Evolutionary conservation across 1,139 yeast genomes (phyloP).

Genomic region (Lodderomyces orthopsilosis): DNA sequence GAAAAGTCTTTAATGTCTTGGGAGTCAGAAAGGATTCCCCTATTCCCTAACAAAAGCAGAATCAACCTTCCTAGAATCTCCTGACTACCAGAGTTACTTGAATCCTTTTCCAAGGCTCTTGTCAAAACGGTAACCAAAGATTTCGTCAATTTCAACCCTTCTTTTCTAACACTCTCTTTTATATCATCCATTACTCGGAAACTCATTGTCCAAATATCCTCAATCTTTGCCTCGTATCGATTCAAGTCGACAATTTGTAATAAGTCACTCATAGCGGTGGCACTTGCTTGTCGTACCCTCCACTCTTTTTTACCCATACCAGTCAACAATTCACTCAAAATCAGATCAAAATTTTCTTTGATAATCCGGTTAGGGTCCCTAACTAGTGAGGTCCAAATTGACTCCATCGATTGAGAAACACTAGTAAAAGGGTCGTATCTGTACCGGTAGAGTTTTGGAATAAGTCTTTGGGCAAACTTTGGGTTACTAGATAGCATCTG

Average conservation of each 20-base stretch:
- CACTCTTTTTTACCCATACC: slow-evolving; percentile 86
- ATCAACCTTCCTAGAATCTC: slow-evolving; percentile 50
- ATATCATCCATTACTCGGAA: slow-evolving; percentile 92
- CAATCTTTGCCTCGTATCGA: slow-evolving; percentile 51
- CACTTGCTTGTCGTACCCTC: slow-evolving; percentile 90
- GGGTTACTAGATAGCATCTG: slow-evolving; percentile 56
- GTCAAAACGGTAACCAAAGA: slow-evolving; percentile 64
- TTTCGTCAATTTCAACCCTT: slow-evolving; percentile 69
- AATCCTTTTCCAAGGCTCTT: slow-evolving; percentile 46
- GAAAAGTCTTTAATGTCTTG: slow-evolving; percentile 82
- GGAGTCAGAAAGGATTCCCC: slow-evolving; percentile 81
- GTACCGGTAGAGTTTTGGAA: slow-evolving; percentile 83
- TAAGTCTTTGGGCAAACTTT: slow-evolving; percentile 54
- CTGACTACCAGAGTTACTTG: slow-evolving; percentile 6
- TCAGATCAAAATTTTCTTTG: slow-evolving; percentile 50
- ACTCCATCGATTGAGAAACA: slow-evolving; percentile 81
- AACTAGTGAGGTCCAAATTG: slow-evolving; percentile 79
- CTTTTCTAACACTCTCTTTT: slow-evolving; percentile 86
- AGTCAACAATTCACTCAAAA: slow-evolving; percentile 60
- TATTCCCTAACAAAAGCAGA: slow-evolving; percentile 77
- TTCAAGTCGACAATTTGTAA: slow-evolving; percentile 59
- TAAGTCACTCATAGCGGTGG: slow-evolving; percentile 69
- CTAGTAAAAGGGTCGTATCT: slow-evolving; percentile 77
- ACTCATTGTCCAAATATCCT: slow-evolving; percentile 82
- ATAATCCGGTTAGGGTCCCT: slow-evolving; percentile 58